These are phyloP conservation scores for Trametes gibbosa DNA, from an alignment of 768 basidiomycete species.

Conservation along the genomic window DNA sequence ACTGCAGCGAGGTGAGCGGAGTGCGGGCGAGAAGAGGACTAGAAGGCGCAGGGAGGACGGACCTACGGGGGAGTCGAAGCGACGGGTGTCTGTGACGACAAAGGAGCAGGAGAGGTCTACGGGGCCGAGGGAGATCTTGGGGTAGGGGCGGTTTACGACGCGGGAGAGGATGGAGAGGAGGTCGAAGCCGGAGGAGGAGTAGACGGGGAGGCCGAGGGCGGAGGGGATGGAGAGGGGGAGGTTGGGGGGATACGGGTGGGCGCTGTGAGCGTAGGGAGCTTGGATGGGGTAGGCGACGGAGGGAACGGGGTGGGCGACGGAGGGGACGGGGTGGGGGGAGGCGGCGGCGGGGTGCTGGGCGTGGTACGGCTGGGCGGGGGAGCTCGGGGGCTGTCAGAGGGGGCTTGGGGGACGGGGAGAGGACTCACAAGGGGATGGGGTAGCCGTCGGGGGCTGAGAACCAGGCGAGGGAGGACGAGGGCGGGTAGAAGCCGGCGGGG, in stretches of 20 bases:
- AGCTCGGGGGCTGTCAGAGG: neutral
- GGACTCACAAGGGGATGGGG: conserved; percentile 15
- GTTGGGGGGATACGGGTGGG: conserved; percentile 1
- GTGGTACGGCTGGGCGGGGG: neutral
- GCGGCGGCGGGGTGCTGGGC: neutral
- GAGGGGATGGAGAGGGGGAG: conserved; percentile 25
- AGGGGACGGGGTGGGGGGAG: conserved; percentile 1
- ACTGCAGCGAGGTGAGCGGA: conserved; percentile 35
- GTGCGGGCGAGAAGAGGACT: neutral
- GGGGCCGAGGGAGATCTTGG: conserved; percentile 78
- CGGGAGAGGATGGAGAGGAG: conserved; percentile 77
- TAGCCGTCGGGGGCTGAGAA: conserved; percentile 35
- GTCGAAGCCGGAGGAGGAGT: conserved; percentile 91
- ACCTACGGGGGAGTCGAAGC: conserved; percentile 75
- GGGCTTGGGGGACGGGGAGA: neutral
- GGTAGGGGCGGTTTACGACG: conserved; percentile 70
- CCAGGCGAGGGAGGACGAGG: conserved; percentile 41
- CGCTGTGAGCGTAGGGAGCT: neutral
- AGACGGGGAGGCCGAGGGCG: conserved; percentile 53
- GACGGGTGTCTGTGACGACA: conserved; percentile 79
- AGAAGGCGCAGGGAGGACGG: neutral
- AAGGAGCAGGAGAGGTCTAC: conserved; percentile 94
- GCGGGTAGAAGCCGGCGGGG: conserved; percentile 40
- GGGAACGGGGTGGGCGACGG: conserved; percentile 2
- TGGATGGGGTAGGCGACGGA: neutral